Conservation (phyloP, 768 basidiomycete species). For the Lenzites betulinus region DNA sequence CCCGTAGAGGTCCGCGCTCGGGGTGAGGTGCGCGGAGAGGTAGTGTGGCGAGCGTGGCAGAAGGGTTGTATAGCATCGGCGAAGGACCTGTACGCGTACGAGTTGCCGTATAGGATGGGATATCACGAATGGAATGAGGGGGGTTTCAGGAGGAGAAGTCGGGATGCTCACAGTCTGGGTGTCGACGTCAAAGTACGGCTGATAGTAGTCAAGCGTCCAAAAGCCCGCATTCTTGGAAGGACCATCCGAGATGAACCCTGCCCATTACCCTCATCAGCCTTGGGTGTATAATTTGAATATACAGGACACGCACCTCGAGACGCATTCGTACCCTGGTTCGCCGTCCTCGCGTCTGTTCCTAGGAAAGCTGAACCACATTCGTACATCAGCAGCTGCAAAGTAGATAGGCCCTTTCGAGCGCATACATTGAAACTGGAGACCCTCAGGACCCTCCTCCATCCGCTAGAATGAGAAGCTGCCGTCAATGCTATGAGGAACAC, state of each 20-base stretch:
- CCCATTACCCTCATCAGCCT: not conserved
- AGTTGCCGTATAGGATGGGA: conserved; percentile 10
- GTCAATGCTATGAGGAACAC: conserved; percentile 19
- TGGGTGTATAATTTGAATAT: not conserved
- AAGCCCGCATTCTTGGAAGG: conserved; percentile 56
- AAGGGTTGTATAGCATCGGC: conserved; percentile 75
- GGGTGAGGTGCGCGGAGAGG: conserved; percentile 61
- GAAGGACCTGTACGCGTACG: conserved; percentile 53
- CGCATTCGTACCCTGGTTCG: conserved; percentile 17
- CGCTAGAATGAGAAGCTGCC: conserved; percentile 26
- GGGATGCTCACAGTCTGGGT: conserved; percentile 58
- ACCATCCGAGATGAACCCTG: conserved; percentile 68
- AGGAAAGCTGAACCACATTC: conserved; percentile 25
- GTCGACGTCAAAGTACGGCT: conserved; percentile 87
- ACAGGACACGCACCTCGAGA: conserved; percentile 16
- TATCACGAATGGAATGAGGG: conserved; percentile 5
- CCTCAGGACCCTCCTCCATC: conserved; percentile 35
- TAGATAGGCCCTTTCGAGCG: not conserved
- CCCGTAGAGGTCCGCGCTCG: conserved; percentile 76
- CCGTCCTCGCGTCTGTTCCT: conserved; percentile 26
- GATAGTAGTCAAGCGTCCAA: conserved; percentile 86
- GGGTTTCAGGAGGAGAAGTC: not conserved
- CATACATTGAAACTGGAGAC: conserved; percentile 34
- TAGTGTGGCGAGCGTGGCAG: conserved; percentile 72
- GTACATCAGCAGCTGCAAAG: not conserved